Conservation (phyloP, 1,284 basidiomycete species). For the Sporisorium exsertum region DNA sequence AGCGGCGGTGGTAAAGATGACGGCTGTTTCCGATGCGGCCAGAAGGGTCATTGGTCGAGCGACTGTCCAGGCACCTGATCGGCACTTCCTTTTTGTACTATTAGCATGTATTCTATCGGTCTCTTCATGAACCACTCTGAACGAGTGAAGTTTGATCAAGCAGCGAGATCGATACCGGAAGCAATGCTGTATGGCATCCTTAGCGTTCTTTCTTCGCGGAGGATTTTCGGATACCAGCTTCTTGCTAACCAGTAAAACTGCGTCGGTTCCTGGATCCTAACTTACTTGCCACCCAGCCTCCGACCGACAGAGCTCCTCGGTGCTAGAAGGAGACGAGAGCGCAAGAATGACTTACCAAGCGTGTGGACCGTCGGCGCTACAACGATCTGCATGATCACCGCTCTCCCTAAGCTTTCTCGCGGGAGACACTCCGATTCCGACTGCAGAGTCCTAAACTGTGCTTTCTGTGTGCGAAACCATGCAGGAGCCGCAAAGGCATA, state of each 20-base stretch:
- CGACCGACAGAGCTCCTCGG: no score
- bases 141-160: neutral
- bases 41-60: slow-evolving; percentile 64
- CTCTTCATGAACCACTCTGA: neutral
- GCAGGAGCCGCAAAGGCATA: neutral
- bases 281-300: no score
- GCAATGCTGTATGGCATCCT: neutral
- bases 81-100: neutral
- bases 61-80: slow-evolving; percentile 53
- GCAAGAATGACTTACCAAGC: no score
- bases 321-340: no score
- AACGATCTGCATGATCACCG: neutral
- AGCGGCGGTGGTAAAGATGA: slow-evolving; percentile 26
- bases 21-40: slow-evolving; percentile 36
- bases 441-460: neutral
- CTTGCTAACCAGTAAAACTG: neutral
- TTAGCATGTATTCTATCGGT: slow-evolving; percentile 1
- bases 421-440: neutral
- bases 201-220: neutral
- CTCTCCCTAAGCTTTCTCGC: neutral
- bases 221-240: neutral
- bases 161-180: slow-evolving; percentile 6
- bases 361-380: no score
- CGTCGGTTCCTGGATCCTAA: neutral
- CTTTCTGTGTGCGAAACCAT: neutral